phyloP scores from a whole-genome alignment of 1,284 basidiomycete genomes.

The Trametes sp. region DNA sequence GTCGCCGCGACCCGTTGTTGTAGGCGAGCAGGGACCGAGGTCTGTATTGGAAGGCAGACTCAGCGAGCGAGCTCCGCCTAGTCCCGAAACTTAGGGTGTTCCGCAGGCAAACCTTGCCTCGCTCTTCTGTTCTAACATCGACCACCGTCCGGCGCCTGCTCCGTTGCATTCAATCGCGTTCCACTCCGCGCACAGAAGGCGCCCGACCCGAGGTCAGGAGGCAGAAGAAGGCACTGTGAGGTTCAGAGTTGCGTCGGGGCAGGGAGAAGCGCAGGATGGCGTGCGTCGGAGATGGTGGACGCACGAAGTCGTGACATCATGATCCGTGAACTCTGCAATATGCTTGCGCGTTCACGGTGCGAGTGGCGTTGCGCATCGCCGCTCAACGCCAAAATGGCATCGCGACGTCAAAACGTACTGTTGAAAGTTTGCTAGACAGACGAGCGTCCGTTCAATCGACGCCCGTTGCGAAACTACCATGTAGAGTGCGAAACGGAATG shows the following conservation, averaged over 20 bases:
- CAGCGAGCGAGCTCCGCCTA: constrained; percentile 1
- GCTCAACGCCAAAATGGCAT: not conserved
- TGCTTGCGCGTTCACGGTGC: not conserved
- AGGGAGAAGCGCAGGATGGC: not conserved
- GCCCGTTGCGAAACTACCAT: not conserved
- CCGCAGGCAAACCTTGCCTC: not conserved
- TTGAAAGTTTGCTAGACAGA: too few species aligned
- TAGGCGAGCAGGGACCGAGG: not conserved
- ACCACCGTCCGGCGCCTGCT: not conserved
- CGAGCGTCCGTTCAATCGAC: not conserved
- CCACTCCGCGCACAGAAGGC: not conserved
- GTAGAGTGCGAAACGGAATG: too few species aligned
- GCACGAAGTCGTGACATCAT: not conserved
- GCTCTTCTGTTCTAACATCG: not conserved
- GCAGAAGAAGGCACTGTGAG: not conserved
- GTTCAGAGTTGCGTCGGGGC: not conserved
- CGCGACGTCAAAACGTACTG: not conserved
- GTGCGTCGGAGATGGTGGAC: not conserved
- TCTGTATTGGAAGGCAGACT: too few species aligned
- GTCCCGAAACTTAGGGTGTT: not conserved
- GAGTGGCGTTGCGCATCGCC: not conserved
- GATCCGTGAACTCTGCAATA: constrained; percentile 17
- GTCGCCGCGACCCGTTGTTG: not conserved
- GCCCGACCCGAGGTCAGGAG: not conserved
- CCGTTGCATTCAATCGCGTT: not conserved